Evolutionary conservation across 2,329 filamentous ascomycete genomes (phyloP), one percentile per base, ranked within the genome.

Genomic region (Stenocarpella maydis): DNA sequence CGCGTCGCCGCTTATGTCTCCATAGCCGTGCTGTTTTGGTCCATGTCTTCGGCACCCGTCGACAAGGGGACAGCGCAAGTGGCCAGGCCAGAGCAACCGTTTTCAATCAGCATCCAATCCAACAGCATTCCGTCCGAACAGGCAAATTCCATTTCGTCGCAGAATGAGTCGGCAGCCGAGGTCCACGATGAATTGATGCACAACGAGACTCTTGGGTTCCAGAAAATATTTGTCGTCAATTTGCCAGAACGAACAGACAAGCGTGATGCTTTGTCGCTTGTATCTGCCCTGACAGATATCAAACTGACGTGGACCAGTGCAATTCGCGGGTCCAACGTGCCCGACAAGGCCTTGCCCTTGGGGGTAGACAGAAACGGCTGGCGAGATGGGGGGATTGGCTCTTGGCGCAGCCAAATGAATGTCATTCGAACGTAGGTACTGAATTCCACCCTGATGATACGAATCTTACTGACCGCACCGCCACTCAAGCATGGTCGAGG

Each of bases 161-260:
- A 67, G 31, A 54, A 49, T 17, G 49, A 34, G n/a, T 41, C 49
- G 0, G 7, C 31, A 19, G 2, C 21, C 6, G 34, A 52, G 1
- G 1, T 34, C 4, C 19, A 43, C 9, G 21, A 55, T 7, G 28
- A 65, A 1, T 4, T n/a, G 5, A n/a, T 69, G 3, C 41, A 58
- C 7, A 74, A 74, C 49, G 60, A 63, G 53, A 72, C 73, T 0
- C 69, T 74, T 1, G 73, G 73, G 6, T 84, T 84, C 71, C 76
- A 84, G 65, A 81, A 82, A 55, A 76, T 85, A 34, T 83, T 84
- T 67, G 81, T 82, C 28, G 78, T 87, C 54, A 80, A 82, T 5
- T 76, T 87, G 12, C 81, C 83, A 5, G 79, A 82, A 49, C 79
- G 85, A 41, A 82, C 80, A 4, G 84, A 87, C 74, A 84, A 85